Percentiles rank a stretch among this genome's conserved stretches.
phyloP scores from a whole-genome alignment of 2,329 filamentous ascomycete species.

The Fusarium sp. region DNA sequence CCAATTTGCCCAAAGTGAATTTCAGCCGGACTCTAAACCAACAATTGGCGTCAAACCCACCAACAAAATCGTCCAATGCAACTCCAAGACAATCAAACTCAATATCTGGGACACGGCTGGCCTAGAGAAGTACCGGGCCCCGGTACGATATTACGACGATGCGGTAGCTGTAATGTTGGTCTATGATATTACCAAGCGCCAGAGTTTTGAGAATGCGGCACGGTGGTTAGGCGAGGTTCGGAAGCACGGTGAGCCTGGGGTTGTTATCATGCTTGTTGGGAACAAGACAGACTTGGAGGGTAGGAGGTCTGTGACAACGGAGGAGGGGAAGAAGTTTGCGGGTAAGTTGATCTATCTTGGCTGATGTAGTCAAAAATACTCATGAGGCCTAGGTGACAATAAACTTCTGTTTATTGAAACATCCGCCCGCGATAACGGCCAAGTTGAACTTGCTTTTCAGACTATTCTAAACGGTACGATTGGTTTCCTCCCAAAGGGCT shows the following conservation, averaged over 20 bases:
- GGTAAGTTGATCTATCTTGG: neutral
- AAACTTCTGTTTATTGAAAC: conserved; percentile 8
- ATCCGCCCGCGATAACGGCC: neutral
- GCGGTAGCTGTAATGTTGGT: neutral
- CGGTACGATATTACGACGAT: neutral
- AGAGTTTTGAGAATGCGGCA: neutral
- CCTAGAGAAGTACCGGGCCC: neutral
- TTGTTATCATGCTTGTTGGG: neutral
- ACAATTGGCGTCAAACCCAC: conserved; percentile 4
- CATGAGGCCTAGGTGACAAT: neutral
- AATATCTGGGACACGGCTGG: conserved; percentile 13
- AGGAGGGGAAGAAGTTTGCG: conserved; percentile 1
- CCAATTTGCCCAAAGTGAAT: conserved; percentile 2
- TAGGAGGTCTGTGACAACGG: neutral
- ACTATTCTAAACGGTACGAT: neutral
- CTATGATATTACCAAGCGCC: conserved; percentile 1
- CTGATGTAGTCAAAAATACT: accelerated
- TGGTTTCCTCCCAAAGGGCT: accelerated
- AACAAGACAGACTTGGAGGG: conserved; percentile 11
- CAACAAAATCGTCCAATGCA: neutral
- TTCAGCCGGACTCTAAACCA: neutral
- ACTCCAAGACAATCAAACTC: neutral
- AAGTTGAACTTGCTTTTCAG: neutral
- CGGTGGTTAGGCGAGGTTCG: neutral
- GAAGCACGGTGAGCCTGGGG: neutral